Evolutionary conservation across 208 protist species (phyloP).

Genomic region (Wallacemonas sp.): DNA sequence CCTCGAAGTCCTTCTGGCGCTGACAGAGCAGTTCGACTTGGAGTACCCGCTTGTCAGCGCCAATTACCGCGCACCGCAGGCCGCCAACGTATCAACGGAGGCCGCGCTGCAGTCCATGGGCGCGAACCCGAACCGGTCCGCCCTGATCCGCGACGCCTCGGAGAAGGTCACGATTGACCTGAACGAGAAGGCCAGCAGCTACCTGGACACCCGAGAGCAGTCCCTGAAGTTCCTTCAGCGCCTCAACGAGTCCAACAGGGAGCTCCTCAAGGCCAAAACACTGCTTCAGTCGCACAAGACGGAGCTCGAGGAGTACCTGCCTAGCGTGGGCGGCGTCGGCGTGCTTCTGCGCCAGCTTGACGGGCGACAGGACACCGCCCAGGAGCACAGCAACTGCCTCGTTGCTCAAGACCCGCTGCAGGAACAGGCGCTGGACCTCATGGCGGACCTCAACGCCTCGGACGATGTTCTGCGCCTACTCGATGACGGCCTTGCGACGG

Average conservation of each 20-base stretch:
- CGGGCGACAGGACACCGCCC: constrained; percentile 41
- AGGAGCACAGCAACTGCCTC: constrained; percentile 64
- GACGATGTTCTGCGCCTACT: constrained; percentile 70
- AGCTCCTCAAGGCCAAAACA: constrained; percentile 53
- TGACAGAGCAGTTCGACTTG: constrained; percentile 72
- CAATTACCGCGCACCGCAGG: constrained; percentile 19
- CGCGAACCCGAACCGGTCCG: constrained; percentile 22
- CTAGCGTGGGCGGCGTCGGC: constrained; percentile 45
- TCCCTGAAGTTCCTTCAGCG: constrained; percentile 42
- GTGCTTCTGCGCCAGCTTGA: constrained; percentile 42
- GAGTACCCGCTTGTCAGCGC: constrained; percentile 59
- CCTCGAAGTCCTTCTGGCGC: constrained; percentile 62
- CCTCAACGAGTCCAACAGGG: constrained; percentile 48
- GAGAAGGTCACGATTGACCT: constrained; percentile 74
- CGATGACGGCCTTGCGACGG: constrained; percentile 59
- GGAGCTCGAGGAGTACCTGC: constrained; percentile 60
- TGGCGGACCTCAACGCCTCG: constrained; percentile 72
- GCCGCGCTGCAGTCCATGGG: constrained; percentile 2
- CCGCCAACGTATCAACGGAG: neutral
- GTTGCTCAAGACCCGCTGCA: constrained; percentile 57
- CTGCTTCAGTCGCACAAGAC: constrained; percentile 41
- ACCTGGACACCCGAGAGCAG: constrained; percentile 62
- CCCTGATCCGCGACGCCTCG: constrained; percentile 55
- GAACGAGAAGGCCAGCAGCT: constrained; percentile 63
- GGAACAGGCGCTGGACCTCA: constrained; percentile 61